A percentile compares a stretch with the other conserved stretches of the same genome.
Conservation (phyloP, 257 asterid genomes). For the Echites panduratus region DNA sequence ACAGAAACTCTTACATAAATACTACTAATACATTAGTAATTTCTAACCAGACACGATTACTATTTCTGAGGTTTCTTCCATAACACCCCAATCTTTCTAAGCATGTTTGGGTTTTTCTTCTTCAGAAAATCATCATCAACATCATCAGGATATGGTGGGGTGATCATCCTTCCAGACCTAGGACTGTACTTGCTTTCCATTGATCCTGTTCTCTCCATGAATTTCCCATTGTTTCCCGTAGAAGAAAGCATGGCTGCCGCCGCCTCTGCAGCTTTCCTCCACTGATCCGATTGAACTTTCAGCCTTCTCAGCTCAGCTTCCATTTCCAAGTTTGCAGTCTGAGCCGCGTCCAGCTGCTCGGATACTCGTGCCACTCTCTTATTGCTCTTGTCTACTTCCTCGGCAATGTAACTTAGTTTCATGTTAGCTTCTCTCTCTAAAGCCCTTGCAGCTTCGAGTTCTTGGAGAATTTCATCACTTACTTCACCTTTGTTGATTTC, state of each 20-base stretch:
- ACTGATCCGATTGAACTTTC: slow-evolving; percentile 88
- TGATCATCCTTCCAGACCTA: slow-evolving; percentile 37
- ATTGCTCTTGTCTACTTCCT: slow-evolving; percentile 64
- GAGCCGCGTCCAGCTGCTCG: slow-evolving; percentile 71
- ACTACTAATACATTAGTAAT: background rate
- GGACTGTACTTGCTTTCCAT: slow-evolving; percentile 71
- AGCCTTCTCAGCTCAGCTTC: slow-evolving; percentile 71
- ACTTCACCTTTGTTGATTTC: slow-evolving; percentile 21
- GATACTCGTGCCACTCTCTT: slow-evolving; percentile 36
- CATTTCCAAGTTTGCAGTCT: slow-evolving; percentile 64
- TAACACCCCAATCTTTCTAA: slow-evolving; percentile 60
- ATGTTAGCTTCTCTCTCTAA: slow-evolving; percentile 61
- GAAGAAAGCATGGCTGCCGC: slow-evolving; percentile 86
- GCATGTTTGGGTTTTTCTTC: slow-evolving; percentile 80
- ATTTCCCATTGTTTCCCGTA: slow-evolving; percentile 59
- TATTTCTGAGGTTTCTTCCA: slow-evolving; percentile 91
- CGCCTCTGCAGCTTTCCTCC: slow-evolving; percentile 98
- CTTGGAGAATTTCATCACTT: slow-evolving; percentile 10
- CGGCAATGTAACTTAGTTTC: slow-evolving; percentile 46
- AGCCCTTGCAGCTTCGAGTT: slow-evolving; percentile 40
- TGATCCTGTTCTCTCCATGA: slow-evolving; percentile 69
- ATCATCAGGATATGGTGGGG: slow-evolving; percentile 61
- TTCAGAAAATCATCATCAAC: slow-evolving; percentile 59
- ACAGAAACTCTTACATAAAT: background rate
- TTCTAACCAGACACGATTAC: background rate